These are phyloP conservation scores for Mycena rebaudengoi DNA, from an alignment of 768 basidiomycete species.

Conservation along the genomic window DNA sequence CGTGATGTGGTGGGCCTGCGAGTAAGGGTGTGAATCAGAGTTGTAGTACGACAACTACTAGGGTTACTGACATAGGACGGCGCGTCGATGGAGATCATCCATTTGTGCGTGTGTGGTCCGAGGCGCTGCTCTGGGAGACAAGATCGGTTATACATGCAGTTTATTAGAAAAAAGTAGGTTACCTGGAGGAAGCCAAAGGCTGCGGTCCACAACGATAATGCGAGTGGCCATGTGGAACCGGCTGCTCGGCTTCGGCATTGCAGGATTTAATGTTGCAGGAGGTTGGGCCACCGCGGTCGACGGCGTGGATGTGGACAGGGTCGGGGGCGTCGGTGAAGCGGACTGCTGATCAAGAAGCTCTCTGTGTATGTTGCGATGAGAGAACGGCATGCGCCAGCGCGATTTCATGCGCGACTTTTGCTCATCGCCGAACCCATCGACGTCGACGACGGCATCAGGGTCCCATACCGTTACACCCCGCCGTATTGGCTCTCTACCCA, in stretches of 20 bases:
- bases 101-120: constrained; percentile 51
- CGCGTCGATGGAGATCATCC: constrained; percentile 64
- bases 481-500: constrained; percentile 52
- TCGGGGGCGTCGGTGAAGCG: too few relatives aligned
- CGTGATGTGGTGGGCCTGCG: constrained; percentile 54
- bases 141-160: neutral
- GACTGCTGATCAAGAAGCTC: neutral
- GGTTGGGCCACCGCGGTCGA: neutral
- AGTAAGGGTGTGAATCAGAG: neutral
- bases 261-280: neutral
- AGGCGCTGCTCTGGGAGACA: constrained; percentile 43
- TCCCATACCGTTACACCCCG: constrained; percentile 54
- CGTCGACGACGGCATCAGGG: constrained; percentile 47
- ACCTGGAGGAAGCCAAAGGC: constrained; percentile 57
- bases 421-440: constrained; percentile 35
- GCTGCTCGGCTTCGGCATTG: constrained; percentile 37
- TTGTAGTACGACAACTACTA: neutral
- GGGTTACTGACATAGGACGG: constrained; percentile 55
- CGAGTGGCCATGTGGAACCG: constrained; percentile 61
- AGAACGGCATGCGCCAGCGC: constrained; percentile 48
- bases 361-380: constrained; percentile 37
- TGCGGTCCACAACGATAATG: constrained; percentile 56
- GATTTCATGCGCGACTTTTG: constrained; percentile 22
- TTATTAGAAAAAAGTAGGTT: constrained; percentile 11
- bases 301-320: neutral